A percentile compares a stretch with the other conserved stretches of the same genome.
These are phyloP conservation scores for Thraustochytrium striatum DNA, from an alignment of 352 stramenopile genomes.

Conservation along the genomic window DNA sequence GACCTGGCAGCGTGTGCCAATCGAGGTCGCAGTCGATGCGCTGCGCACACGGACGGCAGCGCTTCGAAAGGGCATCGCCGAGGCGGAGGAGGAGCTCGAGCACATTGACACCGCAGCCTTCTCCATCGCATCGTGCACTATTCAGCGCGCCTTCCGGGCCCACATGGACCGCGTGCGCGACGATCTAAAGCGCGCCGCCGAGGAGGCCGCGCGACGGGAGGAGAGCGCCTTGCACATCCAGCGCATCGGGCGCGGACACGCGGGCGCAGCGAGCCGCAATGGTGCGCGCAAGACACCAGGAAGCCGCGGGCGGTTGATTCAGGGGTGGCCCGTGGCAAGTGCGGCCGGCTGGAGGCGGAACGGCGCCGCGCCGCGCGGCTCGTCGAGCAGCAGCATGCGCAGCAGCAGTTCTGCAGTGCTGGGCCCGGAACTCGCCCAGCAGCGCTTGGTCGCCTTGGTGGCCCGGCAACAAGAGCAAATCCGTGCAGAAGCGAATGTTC, in stretches of 20 bases:
- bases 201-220: not conserved
- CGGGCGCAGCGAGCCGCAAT: not conserved
- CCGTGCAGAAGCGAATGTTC: not conserved
- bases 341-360: too few relatives aligned
- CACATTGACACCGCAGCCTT: not conserved
- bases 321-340: too few relatives aligned
- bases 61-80: not conserved
- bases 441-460: too few relatives aligned
- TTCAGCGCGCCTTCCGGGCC: not conserved
- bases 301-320: too few relatives aligned
- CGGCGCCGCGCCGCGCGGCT: too few relatives aligned
- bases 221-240: not conserved
- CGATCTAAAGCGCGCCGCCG: not conserved
- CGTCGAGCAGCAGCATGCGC: too few relatives aligned
- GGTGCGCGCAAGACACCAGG: not conserved
- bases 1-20: conserved; percentile 15
- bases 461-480: not conserved
- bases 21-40: not conserved
- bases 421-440: too few relatives aligned
- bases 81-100: conserved; percentile 6
- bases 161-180: not conserved
- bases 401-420: too few relatives aligned
- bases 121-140: not conserved
- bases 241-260: not conserved
- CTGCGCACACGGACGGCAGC: not conserved